phyloP scores from a whole-genome alignment of 495 filamentous ascomycete genomes.

The Trichoderma parareesei region DNA sequence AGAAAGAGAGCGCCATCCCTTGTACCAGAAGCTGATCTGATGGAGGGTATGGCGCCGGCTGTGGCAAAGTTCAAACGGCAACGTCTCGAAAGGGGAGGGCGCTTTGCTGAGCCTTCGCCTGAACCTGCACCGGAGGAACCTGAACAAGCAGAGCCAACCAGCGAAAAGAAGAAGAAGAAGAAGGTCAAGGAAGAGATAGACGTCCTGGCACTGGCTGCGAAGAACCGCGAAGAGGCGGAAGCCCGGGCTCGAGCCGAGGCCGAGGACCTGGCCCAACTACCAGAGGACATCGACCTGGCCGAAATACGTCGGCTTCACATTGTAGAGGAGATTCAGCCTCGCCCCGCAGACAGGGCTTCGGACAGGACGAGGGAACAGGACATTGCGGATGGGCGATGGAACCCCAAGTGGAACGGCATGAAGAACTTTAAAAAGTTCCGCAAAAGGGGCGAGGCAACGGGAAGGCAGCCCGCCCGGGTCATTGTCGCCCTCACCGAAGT shows the following conservation, averaged over 20 bases:
- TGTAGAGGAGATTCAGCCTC: conserved; percentile 71
- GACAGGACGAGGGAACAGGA: conserved; percentile 28
- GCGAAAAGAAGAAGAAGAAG: conserved; percentile 16
- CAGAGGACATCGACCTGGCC: conserved; percentile 55
- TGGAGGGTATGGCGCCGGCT: conserved; percentile 61
- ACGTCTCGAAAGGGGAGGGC: conserved; percentile 42
- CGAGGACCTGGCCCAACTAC: conserved; percentile 40
- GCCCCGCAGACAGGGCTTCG: conserved; percentile 14
- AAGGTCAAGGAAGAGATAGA: conserved; percentile 55
- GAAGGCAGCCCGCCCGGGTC: conserved; percentile 44
- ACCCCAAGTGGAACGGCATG: conserved; percentile 86
- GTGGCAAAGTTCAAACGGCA: conserved; percentile 66
- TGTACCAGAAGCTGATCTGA: conserved; percentile 38
- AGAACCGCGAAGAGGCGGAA: conserved; percentile 62
- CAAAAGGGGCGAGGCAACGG: conserved; percentile 46
- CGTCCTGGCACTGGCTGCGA: conserved; percentile 58
- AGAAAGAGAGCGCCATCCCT: conserved; percentile 40
- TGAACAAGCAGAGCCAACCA: conserved; percentile 25
- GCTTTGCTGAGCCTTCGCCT: conserved; percentile 22
- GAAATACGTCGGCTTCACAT: conserved; percentile 69
- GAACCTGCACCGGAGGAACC: conserved; percentile 14
- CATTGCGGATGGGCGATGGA: conserved; percentile 60
- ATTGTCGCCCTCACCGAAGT: conserved; percentile 77
- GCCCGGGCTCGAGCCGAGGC: conserved; percentile 51
- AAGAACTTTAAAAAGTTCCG: conserved; percentile 96